Conservation (phyloP, 1,284 basidiomycete genomes). For the Leccinum angustisporum region DNA sequence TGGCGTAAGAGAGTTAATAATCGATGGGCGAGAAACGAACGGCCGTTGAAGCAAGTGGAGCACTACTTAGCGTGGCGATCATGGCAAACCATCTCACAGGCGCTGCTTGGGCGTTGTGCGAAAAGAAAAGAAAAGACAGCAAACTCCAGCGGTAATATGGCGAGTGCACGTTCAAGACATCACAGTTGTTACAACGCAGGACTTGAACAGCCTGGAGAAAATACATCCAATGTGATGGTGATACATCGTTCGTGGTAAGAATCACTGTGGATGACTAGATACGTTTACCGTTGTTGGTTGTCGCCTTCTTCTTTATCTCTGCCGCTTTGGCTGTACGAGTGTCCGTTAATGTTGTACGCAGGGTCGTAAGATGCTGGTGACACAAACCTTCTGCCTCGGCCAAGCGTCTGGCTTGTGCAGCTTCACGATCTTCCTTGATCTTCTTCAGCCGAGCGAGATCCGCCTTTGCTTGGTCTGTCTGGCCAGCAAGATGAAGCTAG, state of each 20-base stretch:
- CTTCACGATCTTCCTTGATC: constrained; percentile 84
- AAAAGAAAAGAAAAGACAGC: background rate
- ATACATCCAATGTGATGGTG: background rate
- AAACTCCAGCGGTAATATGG: background rate
- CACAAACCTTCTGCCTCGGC: constrained; percentile 78
- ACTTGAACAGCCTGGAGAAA: background rate
- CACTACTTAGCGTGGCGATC: background rate
- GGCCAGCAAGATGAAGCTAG: constrained; percentile 71
- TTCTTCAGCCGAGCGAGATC: constrained; percentile 86
- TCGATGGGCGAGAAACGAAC: background rate
- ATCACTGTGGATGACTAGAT: constrained; percentile 9
- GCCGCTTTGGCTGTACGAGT: constrained; percentile 41
- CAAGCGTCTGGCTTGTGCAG: constrained; percentile 79
- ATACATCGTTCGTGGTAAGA: constrained; percentile 1
- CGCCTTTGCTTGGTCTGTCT: constrained; percentile 85
- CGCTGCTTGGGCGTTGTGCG: background rate
- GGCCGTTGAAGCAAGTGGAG: background rate
- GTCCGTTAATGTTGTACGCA: background rate
- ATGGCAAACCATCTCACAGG: background rate
- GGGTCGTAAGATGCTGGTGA: background rate
- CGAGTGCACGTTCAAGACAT: background rate
- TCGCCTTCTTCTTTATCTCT: constrained; percentile 42
- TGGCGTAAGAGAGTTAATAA: background rate
- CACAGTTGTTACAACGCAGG: background rate
- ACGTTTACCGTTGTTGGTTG: constrained; percentile 31